Percentiles rank a stretch among this genome's conserved stretches.
These are phyloP conservation scores for Sporothrix phasma DNA, from an alignment of 2,329 filamentous ascomycete species.

Conservation along the genomic window DNA sequence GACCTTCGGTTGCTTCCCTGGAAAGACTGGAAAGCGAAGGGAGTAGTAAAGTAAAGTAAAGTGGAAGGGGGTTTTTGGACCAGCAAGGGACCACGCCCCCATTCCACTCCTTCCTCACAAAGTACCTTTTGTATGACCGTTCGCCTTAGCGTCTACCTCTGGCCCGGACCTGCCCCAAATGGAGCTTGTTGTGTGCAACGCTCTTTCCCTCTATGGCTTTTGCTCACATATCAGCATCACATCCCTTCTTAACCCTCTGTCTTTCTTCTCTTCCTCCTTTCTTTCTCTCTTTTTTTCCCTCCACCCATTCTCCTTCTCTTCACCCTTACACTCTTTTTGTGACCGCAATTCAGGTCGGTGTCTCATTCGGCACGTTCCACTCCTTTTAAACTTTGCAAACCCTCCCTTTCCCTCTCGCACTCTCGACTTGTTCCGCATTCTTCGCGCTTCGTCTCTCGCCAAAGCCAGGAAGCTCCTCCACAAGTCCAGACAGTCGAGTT, in stretches of 20 bases:
- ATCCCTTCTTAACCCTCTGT: slow-evolving; percentile 1
- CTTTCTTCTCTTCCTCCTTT: background rate
- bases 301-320: slow-evolving; percentile 1
- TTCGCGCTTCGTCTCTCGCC: background rate
- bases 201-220: slow-evolving; percentile 5
- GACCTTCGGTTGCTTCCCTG: background rate
- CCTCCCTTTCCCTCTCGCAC: background rate
- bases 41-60: background rate
- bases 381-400: slow-evolving; percentile 10
- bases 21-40: background rate
- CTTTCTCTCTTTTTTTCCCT: background rate
- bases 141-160: background rate
- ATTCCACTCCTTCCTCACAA: background rate
- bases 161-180: background rate
- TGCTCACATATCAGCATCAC: background rate
- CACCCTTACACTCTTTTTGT: slow-evolving; percentile 15
- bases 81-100: slow-evolving; percentile 3
- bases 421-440: background rate
- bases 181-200: background rate
- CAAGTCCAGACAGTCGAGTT: slow-evolving; percentile 9
- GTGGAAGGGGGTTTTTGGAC: background rate
- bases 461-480: background rate
- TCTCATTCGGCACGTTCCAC: slow-evolving; percentile 17
- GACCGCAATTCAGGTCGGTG: slow-evolving; percentile 13
- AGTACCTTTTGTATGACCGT: slow-evolving; percentile 1